Evolutionary conservation across 306 rosid genomes (phyloP).

Genomic region (Rosa multiflora): DNA sequence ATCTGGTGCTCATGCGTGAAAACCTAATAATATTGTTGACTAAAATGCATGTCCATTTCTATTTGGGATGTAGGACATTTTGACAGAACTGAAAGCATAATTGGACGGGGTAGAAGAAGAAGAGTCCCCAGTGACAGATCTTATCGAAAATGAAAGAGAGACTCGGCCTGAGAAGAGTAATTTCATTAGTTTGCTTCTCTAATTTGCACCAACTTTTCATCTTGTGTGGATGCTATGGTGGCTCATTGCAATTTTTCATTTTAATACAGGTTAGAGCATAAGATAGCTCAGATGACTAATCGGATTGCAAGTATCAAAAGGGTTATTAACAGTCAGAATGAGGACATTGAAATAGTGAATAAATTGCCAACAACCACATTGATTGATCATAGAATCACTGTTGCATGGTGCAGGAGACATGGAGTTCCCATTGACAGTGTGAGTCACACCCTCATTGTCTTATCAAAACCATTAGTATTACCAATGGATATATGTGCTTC

Average conservation of each 20-base stretch:
- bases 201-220: slow-evolving; percentile 1
- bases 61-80: slow-evolving; percentile 46
- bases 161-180: slow-evolving; percentile 69
- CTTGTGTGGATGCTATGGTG: slow-evolving; percentile 19
- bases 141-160: slow-evolving; percentile 70
- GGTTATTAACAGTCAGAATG: slow-evolving; percentile 11
- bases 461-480: background rate
- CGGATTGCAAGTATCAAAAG: slow-evolving; percentile 50
- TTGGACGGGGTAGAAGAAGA: slow-evolving; percentile 82
- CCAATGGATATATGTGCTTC: background rate
- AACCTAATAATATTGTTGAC: background rate
- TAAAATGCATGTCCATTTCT: slow-evolving; percentile 6
- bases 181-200: slow-evolving; percentile 2
- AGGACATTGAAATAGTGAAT: slow-evolving; percentile 75
- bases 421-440: slow-evolving; percentile 98
- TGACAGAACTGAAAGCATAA: slow-evolving; percentile 75
- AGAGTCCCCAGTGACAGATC: slow-evolving; percentile 70
- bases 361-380: slow-evolving; percentile 89
- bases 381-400: slow-evolving; percentile 91
- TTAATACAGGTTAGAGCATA: slow-evolving; percentile 60
- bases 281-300: slow-evolving; percentile 43
- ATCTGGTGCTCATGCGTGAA: background rate
- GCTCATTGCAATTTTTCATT: slow-evolving; percentile 20
- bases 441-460: background rate
- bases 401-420: slow-evolving; percentile 97